Evolutionary conservation across 805 yeast species (phyloP).

Genomic region (Nakazawaea populi): DNA sequence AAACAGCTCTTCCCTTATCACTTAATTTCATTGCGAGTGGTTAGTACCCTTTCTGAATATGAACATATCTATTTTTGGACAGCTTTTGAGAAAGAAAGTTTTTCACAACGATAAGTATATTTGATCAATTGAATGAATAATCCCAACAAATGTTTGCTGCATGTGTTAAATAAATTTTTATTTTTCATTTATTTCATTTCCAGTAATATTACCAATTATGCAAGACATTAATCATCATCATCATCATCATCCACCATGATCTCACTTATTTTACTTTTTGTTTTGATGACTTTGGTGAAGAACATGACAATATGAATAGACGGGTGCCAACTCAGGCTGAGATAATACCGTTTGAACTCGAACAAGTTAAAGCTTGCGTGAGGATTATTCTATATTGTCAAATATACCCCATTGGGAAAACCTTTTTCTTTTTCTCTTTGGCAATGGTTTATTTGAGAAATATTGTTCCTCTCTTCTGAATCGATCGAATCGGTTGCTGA

Average conservation of each 20-base stretch:
- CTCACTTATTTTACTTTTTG: too few species aligned
- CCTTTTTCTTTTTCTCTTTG: not conserved
- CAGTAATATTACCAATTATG: too few species aligned
- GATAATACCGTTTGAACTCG: constrained; percentile 75
- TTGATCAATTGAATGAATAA: constrained; percentile 7
- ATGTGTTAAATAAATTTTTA: too few species aligned
- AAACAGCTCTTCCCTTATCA: constrained; percentile 73
- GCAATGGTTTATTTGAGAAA: not conserved
- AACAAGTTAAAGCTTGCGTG: constrained; percentile 81
- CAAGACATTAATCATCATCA: not conserved
- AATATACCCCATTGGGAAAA: constrained; percentile 11
- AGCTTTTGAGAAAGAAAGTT: not conserved
- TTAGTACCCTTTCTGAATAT: constrained; percentile 32
- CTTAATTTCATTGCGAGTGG: constrained; percentile 90
- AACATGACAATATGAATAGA: constrained; percentile 15
- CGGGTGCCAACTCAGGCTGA: constrained; percentile 59
- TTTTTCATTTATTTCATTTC: too few species aligned
- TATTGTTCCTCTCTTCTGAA: too few species aligned
- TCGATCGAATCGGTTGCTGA: too few species aligned
- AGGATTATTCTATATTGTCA: constrained; percentile 46
- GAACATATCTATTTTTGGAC: not conserved
- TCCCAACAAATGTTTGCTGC: not conserved
- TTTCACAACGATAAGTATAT: constrained; percentile 9
- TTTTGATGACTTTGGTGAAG: not conserved
- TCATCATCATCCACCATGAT: too few species aligned